phyloP scores from a whole-genome alignment of 2,329 filamentous ascomycete species.

The Colletotrichum tabaci region DNA sequence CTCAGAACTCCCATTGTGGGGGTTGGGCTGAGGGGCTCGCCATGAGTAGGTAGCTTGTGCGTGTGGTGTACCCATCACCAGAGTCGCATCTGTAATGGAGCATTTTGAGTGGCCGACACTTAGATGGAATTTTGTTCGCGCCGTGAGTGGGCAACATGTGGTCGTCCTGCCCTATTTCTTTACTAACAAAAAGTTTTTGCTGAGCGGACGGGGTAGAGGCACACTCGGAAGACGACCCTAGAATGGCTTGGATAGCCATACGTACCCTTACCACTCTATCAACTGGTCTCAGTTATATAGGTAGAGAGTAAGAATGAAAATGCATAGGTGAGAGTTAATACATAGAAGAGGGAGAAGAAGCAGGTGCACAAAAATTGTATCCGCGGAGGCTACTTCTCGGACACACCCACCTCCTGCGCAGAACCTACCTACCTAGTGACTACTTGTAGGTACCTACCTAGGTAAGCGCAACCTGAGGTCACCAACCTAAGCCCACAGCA shows the following conservation, averaged over 20 bases:
- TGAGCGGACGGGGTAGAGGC: neutral
- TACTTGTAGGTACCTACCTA: no score
- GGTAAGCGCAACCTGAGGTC: no score
- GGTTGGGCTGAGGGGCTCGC: neutral
- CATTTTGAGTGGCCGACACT: conserved; percentile 6
- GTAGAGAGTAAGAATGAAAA: no score
- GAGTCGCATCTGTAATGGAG: neutral
- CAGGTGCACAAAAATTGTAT: conserved; percentile 3
- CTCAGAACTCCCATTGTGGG: neutral
- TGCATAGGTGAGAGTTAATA: no score
- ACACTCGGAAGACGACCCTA: neutral
- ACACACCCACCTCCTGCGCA: neutral
- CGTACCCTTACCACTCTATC: neutral
- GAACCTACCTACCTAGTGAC: neutral
- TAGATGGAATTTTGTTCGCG: conserved; percentile 9
- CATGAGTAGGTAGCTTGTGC: conserved; percentile 15
- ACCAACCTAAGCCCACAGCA: no score
- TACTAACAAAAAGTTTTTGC: neutral
- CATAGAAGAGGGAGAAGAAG: neutral
- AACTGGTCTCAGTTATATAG: conserved; percentile 3
- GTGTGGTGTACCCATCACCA: neutral
- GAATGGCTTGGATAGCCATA: neutral
- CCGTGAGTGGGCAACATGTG: neutral
- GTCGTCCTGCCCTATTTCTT: conserved; percentile 9
- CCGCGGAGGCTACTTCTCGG: neutral